These are phyloP conservation scores for Fusarium caatingaense DNA, from an alignment of 2,329 filamentous ascomycete species.

Conservation along the genomic window DNA sequence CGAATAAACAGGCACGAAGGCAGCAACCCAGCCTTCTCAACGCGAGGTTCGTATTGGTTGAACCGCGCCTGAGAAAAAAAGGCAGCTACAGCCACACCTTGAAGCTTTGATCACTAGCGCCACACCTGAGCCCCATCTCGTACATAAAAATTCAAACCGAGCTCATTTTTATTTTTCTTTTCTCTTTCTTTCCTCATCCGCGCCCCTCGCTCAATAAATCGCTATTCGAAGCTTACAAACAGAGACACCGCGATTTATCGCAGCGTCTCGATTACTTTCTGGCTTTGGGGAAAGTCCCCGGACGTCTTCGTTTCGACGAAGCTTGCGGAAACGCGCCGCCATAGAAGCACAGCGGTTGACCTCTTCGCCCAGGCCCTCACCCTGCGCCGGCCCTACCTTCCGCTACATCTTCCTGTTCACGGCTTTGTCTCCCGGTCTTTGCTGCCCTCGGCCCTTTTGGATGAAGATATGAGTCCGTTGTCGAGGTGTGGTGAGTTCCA, in stretches of 20 bases:
- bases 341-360: constrained; percentile 98
- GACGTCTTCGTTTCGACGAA: constrained; percentile 69
- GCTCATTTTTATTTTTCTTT: constrained; percentile 15
- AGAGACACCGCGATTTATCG: constrained; percentile 62
- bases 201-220: constrained; percentile 98
- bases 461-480: constrained; percentile 89
- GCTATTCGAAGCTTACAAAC: constrained; percentile 99
- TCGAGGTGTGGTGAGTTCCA: constrained; percentile 42
- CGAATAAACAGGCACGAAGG: constrained; percentile 46
- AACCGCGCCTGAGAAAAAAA: constrained; percentile 33
- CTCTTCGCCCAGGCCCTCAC: constrained; percentile 70
- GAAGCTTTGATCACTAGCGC: constrained; percentile 29
- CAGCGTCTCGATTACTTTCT: constrained; percentile 50
- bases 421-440: constrained; percentile 44
- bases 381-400: constrained; percentile 55
- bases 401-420: constrained; percentile 56
- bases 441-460: constrained; percentile 65
- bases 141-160: constrained; percentile 45
- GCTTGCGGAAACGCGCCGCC: constrained; percentile 98
- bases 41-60: constrained; percentile 45
- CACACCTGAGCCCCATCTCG: constrained; percentile 35
- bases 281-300: constrained; percentile 99
- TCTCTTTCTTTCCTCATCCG: constrained; percentile 56
- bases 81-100: constrained; percentile 30
- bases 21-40: constrained; percentile 45